Conservation (phyloP, 2,329 filamentous ascomycete genomes). For the Colletotrichum liaoningense region DNA sequence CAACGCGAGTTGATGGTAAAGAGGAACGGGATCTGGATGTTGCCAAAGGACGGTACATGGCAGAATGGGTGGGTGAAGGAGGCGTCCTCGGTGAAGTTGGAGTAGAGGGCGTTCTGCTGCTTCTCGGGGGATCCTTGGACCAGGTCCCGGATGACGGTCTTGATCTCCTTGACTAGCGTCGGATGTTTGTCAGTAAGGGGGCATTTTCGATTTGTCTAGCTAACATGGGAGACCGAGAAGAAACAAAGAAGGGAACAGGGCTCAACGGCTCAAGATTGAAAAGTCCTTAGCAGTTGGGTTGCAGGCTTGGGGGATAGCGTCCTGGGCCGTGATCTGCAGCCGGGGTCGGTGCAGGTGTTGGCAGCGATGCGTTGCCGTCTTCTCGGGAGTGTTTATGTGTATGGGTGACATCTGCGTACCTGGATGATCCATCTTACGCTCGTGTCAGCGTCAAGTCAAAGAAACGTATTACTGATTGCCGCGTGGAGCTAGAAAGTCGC, state of each 20-base stretch:
- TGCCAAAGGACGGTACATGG: slow-evolving; percentile 68
- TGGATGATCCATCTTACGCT: slow-evolving; percentile 31
- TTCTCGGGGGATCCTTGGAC: slow-evolving; percentile 74
- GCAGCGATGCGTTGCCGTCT: not conserved
- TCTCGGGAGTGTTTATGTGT: too few relatives aligned
- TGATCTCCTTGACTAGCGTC: slow-evolving; percentile 67
- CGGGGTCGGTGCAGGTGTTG: not conserved
- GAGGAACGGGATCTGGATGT: slow-evolving; percentile 53
- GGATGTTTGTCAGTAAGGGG: slow-evolving; percentile 14
- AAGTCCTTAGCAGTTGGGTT: not conserved
- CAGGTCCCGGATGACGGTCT: slow-evolving; percentile 73
- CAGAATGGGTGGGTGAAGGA: slow-evolving; percentile 85
- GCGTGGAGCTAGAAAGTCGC: not conserved
- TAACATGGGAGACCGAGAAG: too few relatives aligned
- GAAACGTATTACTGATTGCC: not conserved
- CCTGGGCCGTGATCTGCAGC: not conserved
- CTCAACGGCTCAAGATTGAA: not conserved
- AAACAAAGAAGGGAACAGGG: too few relatives aligned
- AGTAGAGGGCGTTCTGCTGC: slow-evolving; percentile 73
- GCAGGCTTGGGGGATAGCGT: not conserved
- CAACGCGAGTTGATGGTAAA: slow-evolving; percentile 69
- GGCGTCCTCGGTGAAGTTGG: slow-evolving; percentile 79
- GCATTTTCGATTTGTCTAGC: not conserved
- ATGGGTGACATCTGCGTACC: slow-evolving; percentile 11
- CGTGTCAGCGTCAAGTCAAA: not conserved